Evolutionary conservation across 1,284 basidiomycete genomes (phyloP).

Genomic region (Boletus sp.): DNA sequence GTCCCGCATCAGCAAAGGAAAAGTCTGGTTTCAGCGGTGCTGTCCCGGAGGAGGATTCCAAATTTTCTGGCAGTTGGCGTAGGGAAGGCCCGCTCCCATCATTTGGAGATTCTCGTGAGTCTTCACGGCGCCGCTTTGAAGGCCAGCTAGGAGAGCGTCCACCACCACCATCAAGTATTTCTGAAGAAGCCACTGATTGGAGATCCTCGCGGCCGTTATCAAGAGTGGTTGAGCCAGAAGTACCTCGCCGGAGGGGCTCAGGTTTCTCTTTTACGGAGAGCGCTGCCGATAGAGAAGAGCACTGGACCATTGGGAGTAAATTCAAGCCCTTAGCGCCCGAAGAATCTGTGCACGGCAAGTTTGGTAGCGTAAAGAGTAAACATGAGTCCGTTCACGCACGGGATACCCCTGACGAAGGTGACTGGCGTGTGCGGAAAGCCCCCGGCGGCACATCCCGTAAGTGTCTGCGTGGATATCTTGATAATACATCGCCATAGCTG

Average conservation of each 20-base stretch:
- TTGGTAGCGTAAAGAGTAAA: conserved; percentile 47
- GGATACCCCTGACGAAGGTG: conserved; percentile 49
- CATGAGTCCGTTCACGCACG: conserved; percentile 51
- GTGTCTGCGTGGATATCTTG: conserved; percentile 18
- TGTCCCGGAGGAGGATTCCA: conserved; percentile 59
- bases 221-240: conserved; percentile 44
- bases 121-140: conserved; percentile 62
- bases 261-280: conserved; percentile 53
- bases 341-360: conserved; percentile 43
- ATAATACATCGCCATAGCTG: conserved; percentile 6
- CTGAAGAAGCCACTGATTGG: conserved; percentile 68
- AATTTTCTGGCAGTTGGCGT: conserved; percentile 81
- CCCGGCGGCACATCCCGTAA: conserved; percentile 60
- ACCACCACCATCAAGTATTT: conserved; percentile 38
- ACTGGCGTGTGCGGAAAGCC: conserved; percentile 55
- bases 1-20: conserved; percentile 61
- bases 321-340: conserved; percentile 54
- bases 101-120: conserved; percentile 48
- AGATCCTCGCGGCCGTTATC: conserved; percentile 55
- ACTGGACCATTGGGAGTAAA: conserved; percentile 67
- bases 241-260: conserved; percentile 51
- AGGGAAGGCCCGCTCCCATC: conserved; percentile 85
- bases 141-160: conserved; percentile 42
- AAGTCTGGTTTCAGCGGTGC: conserved; percentile 50
- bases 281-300: conserved; percentile 72